Evolutionary conservation across 2,329 filamentous ascomycete species (phyloP), one percentile per base, ranked within the genome.

Genomic region (Pochonia chlamydosporia): DNA sequence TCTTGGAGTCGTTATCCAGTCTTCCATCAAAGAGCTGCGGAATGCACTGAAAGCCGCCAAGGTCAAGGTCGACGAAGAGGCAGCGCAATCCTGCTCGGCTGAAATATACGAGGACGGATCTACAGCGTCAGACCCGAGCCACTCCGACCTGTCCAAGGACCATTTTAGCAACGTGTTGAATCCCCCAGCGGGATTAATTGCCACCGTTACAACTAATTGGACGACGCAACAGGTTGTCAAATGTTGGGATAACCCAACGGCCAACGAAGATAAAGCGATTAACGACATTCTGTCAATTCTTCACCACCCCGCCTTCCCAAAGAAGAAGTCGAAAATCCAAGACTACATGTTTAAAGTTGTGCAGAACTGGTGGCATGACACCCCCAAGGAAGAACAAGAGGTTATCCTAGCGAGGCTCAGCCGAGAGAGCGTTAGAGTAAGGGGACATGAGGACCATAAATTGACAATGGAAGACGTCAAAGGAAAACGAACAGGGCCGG

Each of bases 1-100:
- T 1, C 74, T 96, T 16, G 87, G 91, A 1, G 89, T 92, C 0
- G 95, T 92, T 67, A 78, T 96, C 50, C 81, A 89, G 49, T 91
- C 91, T 2, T 83, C 96, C 59, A 95, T 96, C 63, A 85, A 84
- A 46, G 80, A 87, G 39, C 85, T 90, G 3, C 89, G 88, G 10
- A 82, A 89, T 57, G 81, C 82, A 21, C 74, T 96, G 25, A 93
- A 52, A 24, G 59, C 59, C 1, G 59, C 59, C 1, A 62, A 62
- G 40, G 56, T 59, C 2, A 52, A 56, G 0, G 59, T 62, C 3
- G 59, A 62, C 13, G 56, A 59, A 10, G 59, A 62, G 18, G 59
- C 59, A 8, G 59, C 59, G 79, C 85, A 5, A 76, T 81, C 40
- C 62, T 80, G 56, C 68, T 82, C 58, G 60, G 72, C 54, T 68